Percentiles rank a stretch among this genome's conserved stretches.
Evolutionary conservation across 352 stramenopile species (phyloP).

Genomic region (Pythium guiyangense): DNA sequence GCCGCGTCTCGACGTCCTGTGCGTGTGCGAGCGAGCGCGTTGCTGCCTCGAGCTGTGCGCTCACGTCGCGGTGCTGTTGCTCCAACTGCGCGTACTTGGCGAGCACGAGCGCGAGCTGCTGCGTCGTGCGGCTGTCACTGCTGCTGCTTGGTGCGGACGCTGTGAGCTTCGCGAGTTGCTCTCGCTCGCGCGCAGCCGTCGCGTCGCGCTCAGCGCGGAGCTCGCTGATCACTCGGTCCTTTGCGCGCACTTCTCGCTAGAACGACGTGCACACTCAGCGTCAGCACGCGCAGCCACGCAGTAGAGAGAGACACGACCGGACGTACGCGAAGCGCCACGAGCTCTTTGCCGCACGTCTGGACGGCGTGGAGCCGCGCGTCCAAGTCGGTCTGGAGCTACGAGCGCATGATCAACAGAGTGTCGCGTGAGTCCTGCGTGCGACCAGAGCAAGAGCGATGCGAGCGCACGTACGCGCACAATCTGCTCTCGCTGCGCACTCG

Average conservation of each 20-base stretch:
- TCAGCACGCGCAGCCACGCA: neutral
- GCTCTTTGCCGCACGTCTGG: conserved; percentile 53
- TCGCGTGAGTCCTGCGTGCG: neutral
- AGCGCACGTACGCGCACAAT: conserved; percentile 29
- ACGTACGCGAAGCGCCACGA: conserved; percentile 50
- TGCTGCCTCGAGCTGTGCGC: conserved; percentile 29
- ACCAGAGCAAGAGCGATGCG: neutral
- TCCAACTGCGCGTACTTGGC: conserved; percentile 70
- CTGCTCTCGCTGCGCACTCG: conserved; percentile 37
- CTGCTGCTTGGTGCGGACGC: conserved; percentile 3
- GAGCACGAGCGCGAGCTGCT: conserved; percentile 52
- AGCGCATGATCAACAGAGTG: neutral
- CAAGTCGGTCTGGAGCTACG: conserved; percentile 55
- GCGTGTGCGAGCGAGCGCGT: conserved; percentile 23
- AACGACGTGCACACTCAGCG: neutral
- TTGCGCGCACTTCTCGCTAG: conserved; percentile 42
- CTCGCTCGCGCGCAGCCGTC: conserved; percentile 31
- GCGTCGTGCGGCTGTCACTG: conserved; percentile 18
- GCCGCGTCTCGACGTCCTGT: conserved; percentile 40
- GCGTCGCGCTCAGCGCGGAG: conserved; percentile 26
- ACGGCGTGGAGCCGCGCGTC: conserved; percentile 51
- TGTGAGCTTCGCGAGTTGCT: conserved; percentile 31
- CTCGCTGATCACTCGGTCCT: conserved; percentile 38
- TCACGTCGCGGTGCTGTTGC: conserved; percentile 23
- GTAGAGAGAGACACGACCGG: neutral